A percentile compares a stretch with the other conserved stretches of the same genome.
Evolutionary conservation across 805 yeast species (phyloP).

Genomic region (Metschnikowia sp.): DNA sequence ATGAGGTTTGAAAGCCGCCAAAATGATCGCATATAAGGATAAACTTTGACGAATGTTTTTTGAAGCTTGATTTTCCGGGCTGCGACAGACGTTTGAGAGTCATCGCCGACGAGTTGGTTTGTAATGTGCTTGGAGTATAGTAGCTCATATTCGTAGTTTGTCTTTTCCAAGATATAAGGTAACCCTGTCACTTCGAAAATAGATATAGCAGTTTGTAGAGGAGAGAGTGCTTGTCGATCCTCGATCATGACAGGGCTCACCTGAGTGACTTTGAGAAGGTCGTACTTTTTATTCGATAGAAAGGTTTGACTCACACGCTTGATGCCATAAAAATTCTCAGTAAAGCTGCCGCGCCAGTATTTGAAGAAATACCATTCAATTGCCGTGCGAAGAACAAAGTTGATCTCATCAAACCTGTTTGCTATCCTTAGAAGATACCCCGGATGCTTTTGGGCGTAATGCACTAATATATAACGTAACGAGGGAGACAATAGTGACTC

Average conservation of each 20-base stretch:
- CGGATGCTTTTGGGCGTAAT: slow-evolving; percentile 79
- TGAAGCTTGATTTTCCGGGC: slow-evolving; percentile 27
- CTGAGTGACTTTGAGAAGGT: slow-evolving; percentile 32
- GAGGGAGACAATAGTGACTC: slow-evolving; percentile 80
- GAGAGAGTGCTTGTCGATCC: slow-evolving; percentile 48
- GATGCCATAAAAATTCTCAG: slow-evolving; percentile 89
- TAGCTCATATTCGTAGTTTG: slow-evolving; percentile 60
- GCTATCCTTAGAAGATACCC: slow-evolving; percentile 57
- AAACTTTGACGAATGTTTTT: slow-evolving; percentile 50
- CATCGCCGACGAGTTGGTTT: slow-evolving; percentile 34
- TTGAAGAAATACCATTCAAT: slow-evolving; percentile 70
- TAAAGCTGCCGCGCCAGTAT: slow-evolving; percentile 79
- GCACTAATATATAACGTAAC: slow-evolving; percentile 70
- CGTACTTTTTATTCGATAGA: slow-evolving; percentile 26
- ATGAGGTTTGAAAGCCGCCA: slow-evolving; percentile 50
- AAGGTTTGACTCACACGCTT: slow-evolving; percentile 53
- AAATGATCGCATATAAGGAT: slow-evolving; percentile 54
- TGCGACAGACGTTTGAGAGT: slow-evolving; percentile 22
- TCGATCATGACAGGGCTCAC: slow-evolving; percentile 45
- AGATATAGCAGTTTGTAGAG: slow-evolving; percentile 50
- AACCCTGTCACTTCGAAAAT: slow-evolving; percentile 59
- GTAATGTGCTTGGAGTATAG: slow-evolving; percentile 58
- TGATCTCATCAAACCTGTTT: slow-evolving; percentile 74
- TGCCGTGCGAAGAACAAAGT: slow-evolving; percentile 53
- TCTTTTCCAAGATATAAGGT: slow-evolving; percentile 68